Evolutionary conservation across 2,329 filamentous ascomycete species (phyloP), one percentile per base, ranked within the genome.

Genomic region (Mycogone perniciosa): DNA sequence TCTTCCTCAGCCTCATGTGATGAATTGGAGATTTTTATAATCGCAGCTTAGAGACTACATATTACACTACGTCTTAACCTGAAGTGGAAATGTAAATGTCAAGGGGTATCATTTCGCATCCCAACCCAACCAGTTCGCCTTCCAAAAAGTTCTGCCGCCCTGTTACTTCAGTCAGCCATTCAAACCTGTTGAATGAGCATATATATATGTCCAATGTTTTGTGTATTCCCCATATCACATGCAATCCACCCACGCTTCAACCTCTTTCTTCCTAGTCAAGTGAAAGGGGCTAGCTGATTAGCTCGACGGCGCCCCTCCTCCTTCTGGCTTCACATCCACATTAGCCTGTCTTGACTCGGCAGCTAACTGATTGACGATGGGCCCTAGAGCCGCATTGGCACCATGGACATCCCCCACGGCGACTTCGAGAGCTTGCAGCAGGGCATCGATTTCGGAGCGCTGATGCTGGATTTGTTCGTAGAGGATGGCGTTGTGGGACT

Each of bases 401-500:
- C 69, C 71, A 49, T 74, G 73, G 35, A 84, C 70, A 61, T 85
- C 82, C 39, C 68, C 71, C 31, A 81, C 70, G 6, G 74, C 70
- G 30, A 65, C 68, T 59, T 82, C 80, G 9, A 83, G 69, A 9
- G 67, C 64, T 2, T 58, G 65, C 26, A 82, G 64, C 38, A 85
- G 66, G 20, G 63, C 65, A 48, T 74, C 75, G 34, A 82, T 76
- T 66, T 84, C 80, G 2, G 65, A 67, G 54, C 79, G 72, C 70
- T 85, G 82, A 38, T 62, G 65, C 46, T 67, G 65, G 9, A 85
- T 70, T 48, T 75, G 73, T 40, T 73, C 72, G 52, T 74, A 76
- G 13, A 84, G 66, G 5, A 66, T 69, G 10, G 76, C 75, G 61
- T 85, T 85, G 59, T 77, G 73, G 11, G 74, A 70, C 62, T 83